phyloP scores from a whole-genome alignment of 805 yeast genomes.

The Danielia oregonensis region DNA sequence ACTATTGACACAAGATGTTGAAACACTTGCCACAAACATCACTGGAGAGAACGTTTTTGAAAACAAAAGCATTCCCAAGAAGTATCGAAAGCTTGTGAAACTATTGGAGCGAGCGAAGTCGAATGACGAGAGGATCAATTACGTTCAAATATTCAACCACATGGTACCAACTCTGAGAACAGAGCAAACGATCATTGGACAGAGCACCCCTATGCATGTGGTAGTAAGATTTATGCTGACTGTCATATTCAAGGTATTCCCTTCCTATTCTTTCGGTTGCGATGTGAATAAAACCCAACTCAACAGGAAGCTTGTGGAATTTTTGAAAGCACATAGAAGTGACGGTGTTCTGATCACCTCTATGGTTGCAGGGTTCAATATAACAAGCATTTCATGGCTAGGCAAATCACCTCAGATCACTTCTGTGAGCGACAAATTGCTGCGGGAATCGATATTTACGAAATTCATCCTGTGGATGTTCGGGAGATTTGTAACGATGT shows the following conservation, averaged over 20 bases:
- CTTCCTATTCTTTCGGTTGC: slow-evolving; percentile 51
- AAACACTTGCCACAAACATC: background rate
- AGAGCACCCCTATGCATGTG: slow-evolving; percentile 23
- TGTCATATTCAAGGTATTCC: slow-evolving; percentile 47
- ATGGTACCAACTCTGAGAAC: slow-evolving; percentile 20
- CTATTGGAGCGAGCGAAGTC: slow-evolving; percentile 13
- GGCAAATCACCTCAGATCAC: slow-evolving; percentile 24
- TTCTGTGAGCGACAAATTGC: slow-evolving; percentile 41
- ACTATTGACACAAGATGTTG: background rate
- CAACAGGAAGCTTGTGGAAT: slow-evolving; percentile 28
- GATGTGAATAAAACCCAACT: slow-evolving; percentile 43
- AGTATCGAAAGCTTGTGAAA: slow-evolving; percentile 9
- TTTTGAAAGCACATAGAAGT: slow-evolving; percentile 35
- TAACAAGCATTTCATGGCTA: slow-evolving; percentile 55
- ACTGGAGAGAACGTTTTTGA: background rate
- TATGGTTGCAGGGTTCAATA: slow-evolving; percentile 31
- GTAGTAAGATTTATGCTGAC: slow-evolving; percentile 43
- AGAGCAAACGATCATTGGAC: slow-evolving; percentile 23
- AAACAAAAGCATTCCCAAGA: slow-evolving; percentile 4
- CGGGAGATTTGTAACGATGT: slow-evolving; percentile 36
- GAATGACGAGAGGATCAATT: slow-evolving; percentile 33
- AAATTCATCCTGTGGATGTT: slow-evolving; percentile 61
- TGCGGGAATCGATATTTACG: slow-evolving; percentile 33
- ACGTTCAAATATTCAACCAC: slow-evolving; percentile 32
- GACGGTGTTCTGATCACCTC: slow-evolving; percentile 31